Conservation (phyloP, 2,329 filamentous ascomycete genomes). For the Camillea tinctor region DNA sequence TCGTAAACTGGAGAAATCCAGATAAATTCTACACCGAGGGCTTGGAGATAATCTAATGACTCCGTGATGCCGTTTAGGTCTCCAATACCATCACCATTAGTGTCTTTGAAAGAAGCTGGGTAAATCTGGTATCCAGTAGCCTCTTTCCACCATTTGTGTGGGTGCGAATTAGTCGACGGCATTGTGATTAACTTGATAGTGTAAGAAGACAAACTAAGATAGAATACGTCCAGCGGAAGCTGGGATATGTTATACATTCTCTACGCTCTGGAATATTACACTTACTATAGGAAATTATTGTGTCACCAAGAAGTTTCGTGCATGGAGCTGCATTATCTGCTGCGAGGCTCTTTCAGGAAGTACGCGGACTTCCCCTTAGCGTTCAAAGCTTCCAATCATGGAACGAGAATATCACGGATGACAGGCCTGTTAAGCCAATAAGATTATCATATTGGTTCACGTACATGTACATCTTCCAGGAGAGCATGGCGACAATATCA, state of each 20-base stretch:
- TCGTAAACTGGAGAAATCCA: constrained; percentile 56
- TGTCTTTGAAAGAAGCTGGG: constrained; percentile 58
- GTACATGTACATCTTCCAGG: neutral
- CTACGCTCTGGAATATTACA: neutral
- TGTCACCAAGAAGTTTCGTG: neutral
- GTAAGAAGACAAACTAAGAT: neutral
- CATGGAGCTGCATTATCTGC: neutral
- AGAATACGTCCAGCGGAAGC: neutral
- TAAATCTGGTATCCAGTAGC: constrained; percentile 53
- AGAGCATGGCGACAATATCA: neutral
- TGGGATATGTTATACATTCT: neutral
- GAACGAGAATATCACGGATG: neutral
- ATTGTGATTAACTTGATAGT: neutral
- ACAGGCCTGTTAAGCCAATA: neutral
- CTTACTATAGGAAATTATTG: neutral
- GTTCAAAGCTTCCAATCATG: neutral
- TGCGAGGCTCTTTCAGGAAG: neutral
- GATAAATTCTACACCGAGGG: constrained; percentile 61
- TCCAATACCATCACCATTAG: constrained; percentile 61
- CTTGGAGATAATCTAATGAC: constrained; percentile 62
- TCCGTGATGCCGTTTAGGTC: constrained; percentile 65
- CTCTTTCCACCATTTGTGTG: constrained; percentile 43
- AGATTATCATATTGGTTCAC: neutral
- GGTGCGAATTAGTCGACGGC: neutral
- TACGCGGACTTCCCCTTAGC: neutral